Conservation (phyloP, 139 green algal species). For the Zygnema cylindricum region DNA sequence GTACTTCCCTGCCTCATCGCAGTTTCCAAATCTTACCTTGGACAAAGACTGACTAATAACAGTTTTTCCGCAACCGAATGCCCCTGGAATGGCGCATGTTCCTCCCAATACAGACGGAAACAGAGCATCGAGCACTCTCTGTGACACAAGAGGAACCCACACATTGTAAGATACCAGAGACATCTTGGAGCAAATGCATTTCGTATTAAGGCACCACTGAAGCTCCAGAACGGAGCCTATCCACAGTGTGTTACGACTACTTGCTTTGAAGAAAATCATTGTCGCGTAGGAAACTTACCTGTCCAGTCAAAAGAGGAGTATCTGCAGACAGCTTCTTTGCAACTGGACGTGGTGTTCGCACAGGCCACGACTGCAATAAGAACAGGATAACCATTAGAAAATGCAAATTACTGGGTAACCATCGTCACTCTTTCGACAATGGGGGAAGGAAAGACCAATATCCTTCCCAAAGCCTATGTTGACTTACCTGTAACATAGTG, state of each 20-base stretch:
- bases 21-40: constrained; percentile 76
- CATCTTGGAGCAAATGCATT: neutral
- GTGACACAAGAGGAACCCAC: constrained; percentile 11
- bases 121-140: constrained; percentile 92
- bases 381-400: neutral
- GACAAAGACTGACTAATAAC: constrained; percentile 97
- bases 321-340: constrained; percentile 95
- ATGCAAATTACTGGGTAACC: too few relatives aligned
- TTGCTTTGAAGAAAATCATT: too few relatives aligned
- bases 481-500: constrained; percentile 85
- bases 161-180: constrained; percentile 2
- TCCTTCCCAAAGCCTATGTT: too few relatives aligned
- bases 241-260: too few relatives aligned
- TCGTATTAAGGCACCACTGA: too few relatives aligned
- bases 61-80: constrained; percentile 99
- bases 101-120: constrained; percentile 97
- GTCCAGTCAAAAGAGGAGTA: constrained; percentile 96
- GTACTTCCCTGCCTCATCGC: too few relatives aligned
- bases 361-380: constrained; percentile 86
- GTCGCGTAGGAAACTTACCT: constrained; percentile 69
- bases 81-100: constrained; percentile 97
- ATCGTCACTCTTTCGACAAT: neutral
- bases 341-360: constrained; percentile 88
- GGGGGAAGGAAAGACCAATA: neutral
- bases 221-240: too few relatives aligned